phyloP scores from a whole-genome alignment of 2,329 filamentous ascomycete species.

The Fusarium lateritium region DNA sequence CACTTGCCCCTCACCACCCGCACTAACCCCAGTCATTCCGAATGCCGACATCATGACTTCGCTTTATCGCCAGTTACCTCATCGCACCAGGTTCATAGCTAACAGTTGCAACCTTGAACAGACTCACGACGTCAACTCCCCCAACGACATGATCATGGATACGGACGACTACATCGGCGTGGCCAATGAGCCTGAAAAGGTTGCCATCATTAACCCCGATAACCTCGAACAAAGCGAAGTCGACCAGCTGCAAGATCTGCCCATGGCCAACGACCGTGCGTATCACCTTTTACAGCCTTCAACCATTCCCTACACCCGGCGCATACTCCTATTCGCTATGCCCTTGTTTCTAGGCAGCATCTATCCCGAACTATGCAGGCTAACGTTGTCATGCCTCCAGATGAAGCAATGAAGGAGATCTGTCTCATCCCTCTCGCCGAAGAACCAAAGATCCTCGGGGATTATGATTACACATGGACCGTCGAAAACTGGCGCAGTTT shows the following conservation, averaged over 20 bases:
- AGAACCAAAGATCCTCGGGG: slow-evolving; percentile 84
- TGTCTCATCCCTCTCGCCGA: slow-evolving; percentile 80
- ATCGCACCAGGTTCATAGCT: slow-evolving; percentile 43
- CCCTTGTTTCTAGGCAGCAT: neutral
- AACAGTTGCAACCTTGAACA: slow-evolving; percentile 50
- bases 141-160: slow-evolving; percentile 71
- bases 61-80: slow-evolving; percentile 35
- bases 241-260: slow-evolving; percentile 64
- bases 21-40: slow-evolving; percentile 35
- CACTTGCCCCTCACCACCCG: slow-evolving; percentile 36
- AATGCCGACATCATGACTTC: slow-evolving; percentile 47
- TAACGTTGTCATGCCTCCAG: slow-evolving; percentile 59
- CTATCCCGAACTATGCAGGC: slow-evolving; percentile 18
- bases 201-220: slow-evolving; percentile 70
- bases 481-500: slow-evolving; percentile 86
- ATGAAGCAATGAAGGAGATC: slow-evolving; percentile 87
- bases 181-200: slow-evolving; percentile 63
- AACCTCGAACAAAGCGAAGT: slow-evolving; percentile 61
- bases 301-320: slow-evolving; percentile 3
- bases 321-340: slow-evolving; percentile 8
- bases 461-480: slow-evolving; percentile 86
- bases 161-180: slow-evolving; percentile 68
- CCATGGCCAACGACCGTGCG: slow-evolving; percentile 69
- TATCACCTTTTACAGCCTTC: slow-evolving; percentile 39
- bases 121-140: slow-evolving; percentile 69